These are phyloP conservation scores for Beauveria asiatica DNA, from an alignment of 2,329 filamentous ascomycete genomes.

Conservation along the genomic window DNA sequence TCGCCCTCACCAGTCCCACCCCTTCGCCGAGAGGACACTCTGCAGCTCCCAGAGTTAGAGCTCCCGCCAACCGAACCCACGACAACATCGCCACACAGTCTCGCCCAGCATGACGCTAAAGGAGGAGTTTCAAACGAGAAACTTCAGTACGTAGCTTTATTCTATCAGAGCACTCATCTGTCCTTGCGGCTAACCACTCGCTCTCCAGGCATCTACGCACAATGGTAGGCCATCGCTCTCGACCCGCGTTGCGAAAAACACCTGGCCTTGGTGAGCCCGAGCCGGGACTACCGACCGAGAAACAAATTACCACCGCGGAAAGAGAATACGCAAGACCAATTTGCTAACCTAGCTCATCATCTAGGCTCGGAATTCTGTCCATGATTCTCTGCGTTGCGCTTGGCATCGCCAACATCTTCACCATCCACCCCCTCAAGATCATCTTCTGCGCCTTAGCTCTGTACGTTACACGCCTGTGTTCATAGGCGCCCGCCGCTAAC, in stretches of 20 bases:
- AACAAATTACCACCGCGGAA: neutral
- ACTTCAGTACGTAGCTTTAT: conserved; percentile 54
- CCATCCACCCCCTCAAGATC: conserved; percentile 38
- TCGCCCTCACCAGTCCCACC: neutral
- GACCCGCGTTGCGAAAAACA: neutral
- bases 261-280: neutral
- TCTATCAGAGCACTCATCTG: neutral
- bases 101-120: conserved; percentile 56
- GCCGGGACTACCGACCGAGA: neutral
- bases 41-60: neutral
- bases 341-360: conserved; percentile 7
- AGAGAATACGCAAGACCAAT: neutral
- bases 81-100: conserved; percentile 8
- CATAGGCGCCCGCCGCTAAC: neutral
- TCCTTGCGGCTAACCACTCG: conserved; percentile 23
- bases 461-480: conserved; percentile 30
- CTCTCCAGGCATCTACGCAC: conserved; percentile 59
- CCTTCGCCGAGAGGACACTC: conserved; percentile 5
- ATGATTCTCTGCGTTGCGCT: conserved; percentile 64
- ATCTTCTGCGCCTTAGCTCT: conserved; percentile 45
- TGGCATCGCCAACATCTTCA: conserved; percentile 60
- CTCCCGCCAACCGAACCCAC: neutral
- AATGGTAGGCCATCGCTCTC: conserved; percentile 51
- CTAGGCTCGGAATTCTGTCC: conserved; percentile 60
- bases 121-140: conserved; percentile 64